Evolutionary conservation across 306 rosid species (phyloP).

Genomic region (Pterocarpus macrocarpus): DNA sequence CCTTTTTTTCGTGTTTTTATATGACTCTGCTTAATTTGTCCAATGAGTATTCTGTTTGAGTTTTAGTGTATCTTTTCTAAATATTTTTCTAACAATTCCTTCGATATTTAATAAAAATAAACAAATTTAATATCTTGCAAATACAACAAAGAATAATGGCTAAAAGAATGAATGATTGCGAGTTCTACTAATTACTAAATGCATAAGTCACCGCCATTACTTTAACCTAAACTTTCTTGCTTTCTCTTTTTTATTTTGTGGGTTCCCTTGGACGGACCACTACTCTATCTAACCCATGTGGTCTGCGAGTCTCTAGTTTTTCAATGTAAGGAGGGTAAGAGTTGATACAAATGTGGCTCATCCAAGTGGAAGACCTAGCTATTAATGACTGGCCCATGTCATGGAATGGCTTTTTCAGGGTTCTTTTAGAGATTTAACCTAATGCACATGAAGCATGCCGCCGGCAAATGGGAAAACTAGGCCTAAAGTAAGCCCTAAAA

Average conservation of each 20-base stretch:
- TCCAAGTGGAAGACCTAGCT: constrained; percentile 15
- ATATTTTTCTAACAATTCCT: too few relatives aligned
- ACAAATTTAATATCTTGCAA: too few relatives aligned
- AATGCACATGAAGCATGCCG: constrained; percentile 43
- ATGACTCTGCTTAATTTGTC: too few relatives aligned
- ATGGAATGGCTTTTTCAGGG: neutral
- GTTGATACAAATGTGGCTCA: neutral
- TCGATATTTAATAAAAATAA: too few relatives aligned
- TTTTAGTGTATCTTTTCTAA: too few relatives aligned
- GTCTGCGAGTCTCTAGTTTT: neutral
- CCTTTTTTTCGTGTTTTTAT: too few relatives aligned
- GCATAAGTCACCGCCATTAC: constrained; percentile 2
- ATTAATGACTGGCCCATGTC: neutral
- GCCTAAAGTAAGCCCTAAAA: constrained; percentile 13
- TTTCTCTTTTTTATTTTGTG: neutral
- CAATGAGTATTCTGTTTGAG: too few relatives aligned
- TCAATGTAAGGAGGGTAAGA: neutral
- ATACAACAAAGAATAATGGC: too few relatives aligned
- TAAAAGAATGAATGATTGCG: too few relatives aligned
- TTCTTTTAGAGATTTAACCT: neutral
- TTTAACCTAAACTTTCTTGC: neutral
- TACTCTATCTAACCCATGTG: too few relatives aligned
- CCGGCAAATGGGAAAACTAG: constrained; percentile 26
- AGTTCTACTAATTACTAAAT: too few relatives aligned
- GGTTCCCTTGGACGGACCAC: constrained; percentile 9